Evolutionary conservation across 2,329 filamentous ascomycete genomes (phyloP).

Genomic region (Chrysoporthe puriensis): DNA sequence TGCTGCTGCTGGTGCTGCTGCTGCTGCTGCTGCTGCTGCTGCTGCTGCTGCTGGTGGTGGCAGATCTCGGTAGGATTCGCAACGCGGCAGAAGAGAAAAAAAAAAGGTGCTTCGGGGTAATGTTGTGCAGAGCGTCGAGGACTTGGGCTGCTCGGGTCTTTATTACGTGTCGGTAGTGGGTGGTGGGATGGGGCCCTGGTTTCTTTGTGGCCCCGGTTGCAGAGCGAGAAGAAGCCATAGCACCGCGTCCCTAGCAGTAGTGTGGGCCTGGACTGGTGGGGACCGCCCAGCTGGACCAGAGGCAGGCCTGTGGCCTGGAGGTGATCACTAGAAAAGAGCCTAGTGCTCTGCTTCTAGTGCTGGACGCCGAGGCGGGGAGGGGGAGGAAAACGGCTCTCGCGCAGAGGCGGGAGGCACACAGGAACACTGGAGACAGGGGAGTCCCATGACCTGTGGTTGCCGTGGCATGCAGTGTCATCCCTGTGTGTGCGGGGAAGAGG

Average conservation of each 20-base stretch:
- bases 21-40: not conserved
- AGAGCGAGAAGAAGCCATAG: not conserved
- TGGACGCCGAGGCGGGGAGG: not conserved
- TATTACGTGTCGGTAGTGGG: constrained; percentile 18
- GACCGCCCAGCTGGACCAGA: not conserved
- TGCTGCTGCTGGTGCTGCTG: not conserved
- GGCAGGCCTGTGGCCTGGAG: not conserved
- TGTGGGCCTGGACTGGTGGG: too few species aligned
- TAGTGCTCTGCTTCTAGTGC: not conserved
- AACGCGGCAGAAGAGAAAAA: constrained; percentile 2
- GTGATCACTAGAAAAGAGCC: not conserved
- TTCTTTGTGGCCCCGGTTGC: constrained; percentile 4
- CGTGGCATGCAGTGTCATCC: not conserved
- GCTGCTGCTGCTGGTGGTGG: not conserved
- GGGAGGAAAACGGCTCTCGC: not conserved
- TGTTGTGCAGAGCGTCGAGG: constrained; percentile 46
- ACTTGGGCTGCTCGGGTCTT: constrained; percentile 28
- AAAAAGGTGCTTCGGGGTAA: constrained; percentile 46
- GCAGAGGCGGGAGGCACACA: not conserved
- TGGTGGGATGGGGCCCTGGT: constrained; percentile 9
- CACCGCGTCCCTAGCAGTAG: not conserved
- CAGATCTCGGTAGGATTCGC: constrained; percentile 12
- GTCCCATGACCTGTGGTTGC: not conserved
- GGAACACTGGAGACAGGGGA: not conserved
- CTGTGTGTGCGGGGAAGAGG: constrained; percentile 4